A percentile compares a stretch with the other conserved stretches of the same genome.
These are phyloP conservation scores for Marasmius tenuissimus DNA, from an alignment of 1,284 basidiomycete genomes.

Conservation along the genomic window DNA sequence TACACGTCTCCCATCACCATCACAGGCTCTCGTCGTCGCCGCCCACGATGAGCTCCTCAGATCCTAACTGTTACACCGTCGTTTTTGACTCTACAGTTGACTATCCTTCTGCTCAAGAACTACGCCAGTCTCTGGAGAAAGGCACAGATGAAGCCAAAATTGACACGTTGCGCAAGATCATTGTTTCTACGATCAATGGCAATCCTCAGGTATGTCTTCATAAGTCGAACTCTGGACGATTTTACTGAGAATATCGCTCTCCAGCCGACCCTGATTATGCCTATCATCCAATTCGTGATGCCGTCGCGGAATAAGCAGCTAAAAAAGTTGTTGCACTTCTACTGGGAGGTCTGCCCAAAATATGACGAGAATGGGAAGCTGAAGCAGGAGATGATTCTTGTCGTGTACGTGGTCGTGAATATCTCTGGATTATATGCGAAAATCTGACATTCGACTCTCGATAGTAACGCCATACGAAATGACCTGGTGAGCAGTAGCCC, in stretches of 20 bases:
- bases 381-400: slow-evolving; percentile 99
- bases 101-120: slow-evolving; percentile 80
- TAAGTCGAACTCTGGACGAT: slow-evolving; percentile 1
- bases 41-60: slow-evolving; percentile 33
- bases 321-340: slow-evolving; percentile 98
- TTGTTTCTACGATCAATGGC: slow-evolving; percentile 94
- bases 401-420: slow-evolving; percentile 69
- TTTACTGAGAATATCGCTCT: slow-evolving; percentile 11
- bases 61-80: slow-evolving; percentile 81
- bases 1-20: background rate
- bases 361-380: slow-evolving; percentile 96
- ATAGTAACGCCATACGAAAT: slow-evolving; percentile 94
- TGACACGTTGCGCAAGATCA: slow-evolving; percentile 95
- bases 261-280: slow-evolving; percentile 92
- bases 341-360: slow-evolving; percentile 99
- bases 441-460: slow-evolving; percentile 16
- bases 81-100: slow-evolving; percentile 80
- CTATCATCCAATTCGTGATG: slow-evolving; percentile 97
- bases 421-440: background rate
- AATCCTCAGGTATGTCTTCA: slow-evolving; percentile 67
- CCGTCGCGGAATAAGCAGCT: slow-evolving; percentile 95
- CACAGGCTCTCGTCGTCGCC: background rate
- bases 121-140: slow-evolving; percentile 88
- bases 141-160: slow-evolving; percentile 98
- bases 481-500: slow-evolving; percentile 69